phyloP scores from a whole-genome alignment of 2,329 filamentous ascomycete genomes.

The Penicillium sp. region DNA sequence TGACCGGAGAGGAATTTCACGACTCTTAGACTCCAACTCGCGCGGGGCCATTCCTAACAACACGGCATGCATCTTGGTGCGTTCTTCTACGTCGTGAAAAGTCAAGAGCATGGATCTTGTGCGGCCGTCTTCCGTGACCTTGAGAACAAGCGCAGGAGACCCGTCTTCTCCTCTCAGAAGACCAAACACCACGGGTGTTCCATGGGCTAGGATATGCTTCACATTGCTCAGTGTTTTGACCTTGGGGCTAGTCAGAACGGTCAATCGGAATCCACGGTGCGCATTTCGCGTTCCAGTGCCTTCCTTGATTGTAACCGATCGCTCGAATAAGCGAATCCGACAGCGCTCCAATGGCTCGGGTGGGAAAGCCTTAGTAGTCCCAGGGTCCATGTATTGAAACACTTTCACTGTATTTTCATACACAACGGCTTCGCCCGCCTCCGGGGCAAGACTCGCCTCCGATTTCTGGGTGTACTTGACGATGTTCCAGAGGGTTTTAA shows the following conservation, averaged over 20 bases:
- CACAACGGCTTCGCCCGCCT: slow-evolving; percentile 67
- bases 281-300: slow-evolving; percentile 70
- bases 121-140: slow-evolving; percentile 65
- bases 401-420: slow-evolving; percentile 69
- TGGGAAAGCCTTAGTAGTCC: slow-evolving; percentile 71
- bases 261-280: slow-evolving; percentile 77
- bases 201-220: slow-evolving; percentile 66
- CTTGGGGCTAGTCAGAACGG: slow-evolving; percentile 73
- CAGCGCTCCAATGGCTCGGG: slow-evolving; percentile 71
- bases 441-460: slow-evolving; percentile 67
- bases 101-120: slow-evolving; percentile 74
- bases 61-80: slow-evolving; percentile 69
- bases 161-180: slow-evolving; percentile 72
- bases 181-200: slow-evolving; percentile 72
- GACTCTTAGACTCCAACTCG: slow-evolving; percentile 67
- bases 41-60: slow-evolving; percentile 71
- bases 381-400: slow-evolving; percentile 79
- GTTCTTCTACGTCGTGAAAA: slow-evolving; percentile 72
- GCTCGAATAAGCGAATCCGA: slow-evolving; percentile 74
- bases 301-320: slow-evolving; percentile 64
- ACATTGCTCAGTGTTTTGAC: slow-evolving; percentile 77
- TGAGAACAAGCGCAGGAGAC: slow-evolving; percentile 67
- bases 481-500: slow-evolving; percentile 75
- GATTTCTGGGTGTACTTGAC: slow-evolving; percentile 81
- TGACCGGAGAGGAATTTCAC: slow-evolving; percentile 66